Evolutionary conservation across 768 basidiomycete species (phyloP).

Genomic region (Gelatoporia subvermispora): DNA sequence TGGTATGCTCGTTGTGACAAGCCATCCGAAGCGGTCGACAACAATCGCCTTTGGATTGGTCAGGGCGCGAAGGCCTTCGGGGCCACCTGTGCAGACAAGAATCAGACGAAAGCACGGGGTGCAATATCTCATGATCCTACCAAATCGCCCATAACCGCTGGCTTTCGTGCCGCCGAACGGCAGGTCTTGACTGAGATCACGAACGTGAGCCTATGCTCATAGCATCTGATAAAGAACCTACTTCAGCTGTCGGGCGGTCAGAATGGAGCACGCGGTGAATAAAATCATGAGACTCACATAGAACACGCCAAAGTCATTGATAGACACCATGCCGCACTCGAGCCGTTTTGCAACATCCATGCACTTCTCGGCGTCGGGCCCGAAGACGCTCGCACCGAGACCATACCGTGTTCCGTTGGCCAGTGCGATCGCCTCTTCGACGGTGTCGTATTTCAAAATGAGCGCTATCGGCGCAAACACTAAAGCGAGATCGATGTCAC

Average conservation of each 20-base stretch:
- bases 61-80: slow-evolving; percentile 85
- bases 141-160: slow-evolving; percentile 92
- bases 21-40: slow-evolving; percentile 78
- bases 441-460: slow-evolving; percentile 75
- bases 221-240: slow-evolving; percentile 30
- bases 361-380: slow-evolving; percentile 75
- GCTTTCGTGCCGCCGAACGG: slow-evolving; percentile 93
- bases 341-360: slow-evolving; percentile 74
- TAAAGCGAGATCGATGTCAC: slow-evolving; percentile 21
- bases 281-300: slow-evolving; percentile 48
- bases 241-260: slow-evolving; percentile 52
- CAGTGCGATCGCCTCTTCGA: slow-evolving; percentile 83
- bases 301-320: slow-evolving; percentile 92
- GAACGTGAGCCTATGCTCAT: slow-evolving; percentile 1
- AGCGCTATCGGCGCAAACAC: slow-evolving; percentile 93
- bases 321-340: slow-evolving; percentile 94
- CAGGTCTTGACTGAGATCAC: slow-evolving; percentile 69
- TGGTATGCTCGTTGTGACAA: slow-evolving; percentile 84
- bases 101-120: background rate
- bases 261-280: background rate
- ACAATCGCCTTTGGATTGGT: slow-evolving; percentile 88
- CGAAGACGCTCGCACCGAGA: slow-evolving; percentile 93
- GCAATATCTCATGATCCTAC: slow-evolving; percentile 30
- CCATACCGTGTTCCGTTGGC: slow-evolving; percentile 88
- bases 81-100: slow-evolving; percentile 54